Evolutionary conservation across 306 rosid genomes (phyloP).

Genomic region (Benincasa hispida): DNA sequence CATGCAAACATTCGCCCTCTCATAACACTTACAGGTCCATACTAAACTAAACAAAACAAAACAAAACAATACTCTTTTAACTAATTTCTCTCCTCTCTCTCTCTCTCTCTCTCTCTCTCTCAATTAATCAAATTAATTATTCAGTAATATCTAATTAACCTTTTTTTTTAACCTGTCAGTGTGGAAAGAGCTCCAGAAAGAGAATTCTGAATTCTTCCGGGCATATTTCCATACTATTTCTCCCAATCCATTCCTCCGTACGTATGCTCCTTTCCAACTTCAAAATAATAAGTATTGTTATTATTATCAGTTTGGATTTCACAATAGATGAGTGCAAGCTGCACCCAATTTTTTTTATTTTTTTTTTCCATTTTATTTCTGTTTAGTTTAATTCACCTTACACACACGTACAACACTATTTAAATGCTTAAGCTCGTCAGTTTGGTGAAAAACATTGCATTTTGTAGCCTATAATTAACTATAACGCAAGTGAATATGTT

Average conservation of each 20-base stretch:
- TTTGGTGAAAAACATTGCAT: not conserved
- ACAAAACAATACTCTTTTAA: too few relatives aligned
- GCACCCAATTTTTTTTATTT: too few relatives aligned
- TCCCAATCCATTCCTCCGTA: conserved; percentile 37
- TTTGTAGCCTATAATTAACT: not conserved
- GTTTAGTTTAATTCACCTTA: too few relatives aligned
- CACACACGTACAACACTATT: too few relatives aligned
- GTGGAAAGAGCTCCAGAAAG: conserved; percentile 91
- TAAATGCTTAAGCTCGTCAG: not conserved
- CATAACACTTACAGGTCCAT: conserved; percentile 62
- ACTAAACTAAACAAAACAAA: too few relatives aligned
- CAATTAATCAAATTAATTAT: not conserved
- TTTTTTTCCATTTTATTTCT: too few relatives aligned
- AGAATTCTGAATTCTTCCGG: conserved; percentile 65
- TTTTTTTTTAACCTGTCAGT: conserved; percentile 23
- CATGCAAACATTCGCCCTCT: conserved; percentile 77
- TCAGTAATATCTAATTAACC: not conserved
- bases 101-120: too few relatives aligned
- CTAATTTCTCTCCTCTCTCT: not conserved
- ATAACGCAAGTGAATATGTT: not conserved
- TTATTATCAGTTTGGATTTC: too few relatives aligned
- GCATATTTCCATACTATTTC: conserved; percentile 47
- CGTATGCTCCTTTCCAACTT: conserved; percentile 18
- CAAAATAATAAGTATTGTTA: not conserved
- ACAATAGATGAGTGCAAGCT: too few relatives aligned